Evolutionary conservation across 2,329 filamentous ascomycete species (phyloP).

Genomic region (Lomentospora prolificans): DNA sequence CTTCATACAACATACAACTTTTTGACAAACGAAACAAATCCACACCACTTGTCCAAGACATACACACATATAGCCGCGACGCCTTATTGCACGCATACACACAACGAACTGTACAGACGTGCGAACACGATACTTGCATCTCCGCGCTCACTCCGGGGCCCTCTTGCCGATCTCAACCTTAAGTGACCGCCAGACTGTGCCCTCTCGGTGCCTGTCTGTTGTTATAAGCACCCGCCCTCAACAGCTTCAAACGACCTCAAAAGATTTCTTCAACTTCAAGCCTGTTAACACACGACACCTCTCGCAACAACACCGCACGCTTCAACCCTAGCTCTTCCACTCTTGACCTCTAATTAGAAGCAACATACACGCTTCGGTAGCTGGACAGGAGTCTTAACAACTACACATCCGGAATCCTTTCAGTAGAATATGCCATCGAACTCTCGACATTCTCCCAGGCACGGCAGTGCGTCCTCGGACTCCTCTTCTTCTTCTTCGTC

Average conservation of each 20-base stretch:
- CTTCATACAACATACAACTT: not conserved
- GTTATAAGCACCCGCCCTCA: not conserved
- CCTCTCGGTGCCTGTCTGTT: not conserved
- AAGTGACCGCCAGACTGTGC: not conserved
- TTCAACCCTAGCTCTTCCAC: not conserved
- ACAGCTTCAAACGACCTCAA: not conserved
- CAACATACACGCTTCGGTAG: too few species aligned
- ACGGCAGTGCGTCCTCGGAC: conserved; percentile 22
- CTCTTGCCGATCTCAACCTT: conserved; percentile 6
- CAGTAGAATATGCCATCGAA: conserved; percentile 6
- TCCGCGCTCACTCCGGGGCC: not conserved
- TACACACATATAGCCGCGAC: not conserved
- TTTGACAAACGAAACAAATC: not conserved
- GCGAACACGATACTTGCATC: not conserved
- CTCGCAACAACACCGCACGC: not conserved
- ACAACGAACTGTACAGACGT: not conserved
- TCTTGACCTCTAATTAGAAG: too few species aligned
- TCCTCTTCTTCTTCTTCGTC: conserved; percentile 24
- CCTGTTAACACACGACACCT: not conserved
- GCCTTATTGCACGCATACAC: not conserved
- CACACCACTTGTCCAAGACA: not conserved
- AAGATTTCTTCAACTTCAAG: not conserved
- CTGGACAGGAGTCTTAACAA: too few species aligned
- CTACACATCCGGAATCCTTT: too few species aligned
- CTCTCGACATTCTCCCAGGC: not conserved